Evolutionary conservation across 179 eudicot species (phyloP), one percentile per base, ranked within the genome.

Genomic region (Drosera spatulata): DNA sequence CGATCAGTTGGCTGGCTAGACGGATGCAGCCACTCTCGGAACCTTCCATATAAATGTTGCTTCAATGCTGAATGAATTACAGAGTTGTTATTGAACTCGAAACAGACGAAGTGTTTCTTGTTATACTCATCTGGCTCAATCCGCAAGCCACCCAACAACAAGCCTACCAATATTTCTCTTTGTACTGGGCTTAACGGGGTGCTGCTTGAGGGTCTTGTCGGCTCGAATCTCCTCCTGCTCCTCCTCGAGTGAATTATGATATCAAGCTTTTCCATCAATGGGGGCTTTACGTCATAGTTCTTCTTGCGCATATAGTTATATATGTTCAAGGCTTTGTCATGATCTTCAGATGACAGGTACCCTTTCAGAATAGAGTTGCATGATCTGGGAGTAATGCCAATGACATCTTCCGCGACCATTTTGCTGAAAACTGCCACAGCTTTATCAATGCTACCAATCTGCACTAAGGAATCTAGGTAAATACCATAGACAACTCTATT

Each of bases 161-260:
- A 69, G 52, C 99, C 99, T 60, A 83, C 75, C 69, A 93, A 74
- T 41, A 83, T 82, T 64, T 93, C 99, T 67, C 99, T 73, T 71
- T 93, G 97, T 53, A 76, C 91, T 65, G 72, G 75, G 65, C 82
- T 83, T 53, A 93, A 85, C 77, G 83, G 85, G 78, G 80, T 61
- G 60, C 59, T 66, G 33, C 33, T 22, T 22, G 33, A 22, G 33
- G 33, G 33, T 41, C 61, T 42, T 2, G 88, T 68, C 52, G 71
- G 81, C 61, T 72, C 64, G 50, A 73, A 68, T 51, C 73, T 75
- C 61, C 78, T 81, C 73, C 58, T 72, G 41, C 65, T 67, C 62
- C 70, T 74, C 57, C 77, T 80, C 52, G 72, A 56, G 33, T 22
- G 33, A 22, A 22, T 22, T 50, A 77, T 48, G 15, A 53, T 15